Evolutionary conservation across 108 stramenopile species (phyloP).

Genomic region (Seminavis robusta): DNA sequence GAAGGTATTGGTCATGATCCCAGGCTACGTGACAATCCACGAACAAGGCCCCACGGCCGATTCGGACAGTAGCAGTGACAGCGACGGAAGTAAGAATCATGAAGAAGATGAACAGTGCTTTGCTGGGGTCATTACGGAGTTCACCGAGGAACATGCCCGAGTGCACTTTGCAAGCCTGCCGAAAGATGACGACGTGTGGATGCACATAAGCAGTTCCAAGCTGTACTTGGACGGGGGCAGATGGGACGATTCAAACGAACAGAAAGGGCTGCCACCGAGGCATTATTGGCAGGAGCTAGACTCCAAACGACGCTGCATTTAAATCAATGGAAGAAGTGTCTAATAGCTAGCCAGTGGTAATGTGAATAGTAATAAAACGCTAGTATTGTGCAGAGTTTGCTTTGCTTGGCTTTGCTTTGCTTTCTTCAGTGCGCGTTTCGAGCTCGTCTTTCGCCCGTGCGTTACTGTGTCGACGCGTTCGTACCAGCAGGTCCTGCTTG

Average conservation of each 20-base stretch:
- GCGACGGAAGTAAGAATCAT: conserved; percentile 1
- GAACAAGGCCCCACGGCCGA: no score
- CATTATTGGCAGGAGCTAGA: conserved; percentile 47
- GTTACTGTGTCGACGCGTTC: no score
- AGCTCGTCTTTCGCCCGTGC: no score
- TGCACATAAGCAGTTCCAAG: conserved; percentile 49
- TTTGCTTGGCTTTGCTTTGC: no score
- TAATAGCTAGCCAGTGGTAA: no score
- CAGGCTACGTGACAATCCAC: no score
- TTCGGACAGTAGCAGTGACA: neutral
- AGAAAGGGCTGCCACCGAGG: conserved; percentile 15
- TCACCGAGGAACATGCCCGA: conserved; percentile 58
- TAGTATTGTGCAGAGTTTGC: no score
- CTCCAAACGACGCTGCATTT: conserved; percentile 32
- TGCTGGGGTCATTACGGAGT: conserved; percentile 54
- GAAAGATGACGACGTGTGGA: conserved; percentile 75
- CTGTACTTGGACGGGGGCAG: conserved; percentile 73
- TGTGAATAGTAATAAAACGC: no score
- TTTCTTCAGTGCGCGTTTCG: no score
- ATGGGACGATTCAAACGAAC: conserved; percentile 27
- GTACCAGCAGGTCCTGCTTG: no score
- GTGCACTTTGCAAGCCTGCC: conserved; percentile 65
- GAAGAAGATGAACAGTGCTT: conserved; percentile 66
- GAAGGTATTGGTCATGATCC: conserved; percentile 33
- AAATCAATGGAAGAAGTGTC: no score